Evolutionary conservation across 805 yeast genomes (phyloP).

Genomic region (Wickerhamiella australiensis): DNA sequence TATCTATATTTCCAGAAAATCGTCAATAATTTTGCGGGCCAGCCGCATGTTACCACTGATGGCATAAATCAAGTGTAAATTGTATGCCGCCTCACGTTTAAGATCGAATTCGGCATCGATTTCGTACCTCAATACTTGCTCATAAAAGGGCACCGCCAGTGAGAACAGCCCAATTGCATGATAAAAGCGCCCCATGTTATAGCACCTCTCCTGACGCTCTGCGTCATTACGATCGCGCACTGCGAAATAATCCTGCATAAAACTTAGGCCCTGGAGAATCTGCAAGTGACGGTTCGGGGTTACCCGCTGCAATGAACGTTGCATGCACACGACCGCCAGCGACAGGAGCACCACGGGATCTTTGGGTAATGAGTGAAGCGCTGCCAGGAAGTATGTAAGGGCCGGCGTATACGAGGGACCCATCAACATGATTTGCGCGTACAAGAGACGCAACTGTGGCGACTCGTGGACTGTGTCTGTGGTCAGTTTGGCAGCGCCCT

Average conservation of each 20-base stretch:
- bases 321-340: constrained; percentile 70
- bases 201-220: constrained; percentile 59
- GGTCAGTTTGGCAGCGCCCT: constrained; percentile 65
- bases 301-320: constrained; percentile 83
- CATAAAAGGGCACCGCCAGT: constrained; percentile 63
- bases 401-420: constrained; percentile 77
- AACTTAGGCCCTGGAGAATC: constrained; percentile 75
- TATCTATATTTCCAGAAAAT: constrained; percentile 42
- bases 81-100: constrained; percentile 74
- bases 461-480: constrained; percentile 27
- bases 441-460: constrained; percentile 64
- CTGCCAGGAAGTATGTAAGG: constrained; percentile 60
- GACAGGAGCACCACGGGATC: constrained; percentile 73
- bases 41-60: constrained; percentile 57
- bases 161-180: constrained; percentile 70
- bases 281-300: constrained; percentile 79
- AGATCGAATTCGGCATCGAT: constrained; percentile 45
- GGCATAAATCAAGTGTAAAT: constrained; percentile 61
- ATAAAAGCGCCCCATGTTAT: constrained; percentile 73
- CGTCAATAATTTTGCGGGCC: constrained; percentile 53
- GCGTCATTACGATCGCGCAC: constrained; percentile 30
- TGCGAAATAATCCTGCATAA: constrained; percentile 56
- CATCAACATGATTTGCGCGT: constrained; percentile 67
- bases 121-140: constrained; percentile 43
- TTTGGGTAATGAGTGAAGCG: constrained; percentile 50